Evolutionary conservation across 768 basidiomycete genomes (phyloP), one percentile per base, ranked within the genome.

Genomic region (Tephrocybe sp.): DNA sequence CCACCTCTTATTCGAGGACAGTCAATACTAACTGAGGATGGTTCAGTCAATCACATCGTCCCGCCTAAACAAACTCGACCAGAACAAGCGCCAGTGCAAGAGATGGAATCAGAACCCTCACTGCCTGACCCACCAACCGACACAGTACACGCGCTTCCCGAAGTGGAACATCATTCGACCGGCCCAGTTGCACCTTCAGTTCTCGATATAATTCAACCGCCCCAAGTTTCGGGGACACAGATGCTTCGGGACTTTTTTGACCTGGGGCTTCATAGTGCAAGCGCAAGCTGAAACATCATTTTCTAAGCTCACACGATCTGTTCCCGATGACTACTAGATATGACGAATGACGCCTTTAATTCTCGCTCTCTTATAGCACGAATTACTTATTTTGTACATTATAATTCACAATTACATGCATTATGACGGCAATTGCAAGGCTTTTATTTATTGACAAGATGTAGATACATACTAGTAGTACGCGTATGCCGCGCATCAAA

Each of bases 31-130:
- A 37, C n/a, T 19, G 6, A 11, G 8, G 5, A 11, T 37, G 42
- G 51, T 37, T 39, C 39, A 77, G 76, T 70, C 53, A 77, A 77
- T 47, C 76, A 77, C 52, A 63, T 76, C n/a, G 60, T 76, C 51
- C 43, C 62, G 18, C 22, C 52, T 37, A 52, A 55, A 36, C 49
- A 48, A 46, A 34, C 44, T 3, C 43, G 7, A 16, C 24, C 19
- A 13, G 47, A 55, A 30, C 47, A 32, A 38, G 25, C 15, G n/a
- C n/a, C n/a, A n/a, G n/a, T n/a, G n/a, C n/a, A n/a, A 22, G 2
- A n/a, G 8, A 5, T n/a, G 12, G 31, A 32, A 4, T 28, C 38
- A 35, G 25, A 47, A 44, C 37, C 34, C 9, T 22, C 31, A 4
- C 3, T 25, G 9, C 21, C 9, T 9, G 30, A 41, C 24, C 26